Evolutionary conservation across 1,284 basidiomycete species (phyloP), one percentile per base, ranked within the genome.

Genomic region (Pseudomicrostroma phylloplanum): DNA sequence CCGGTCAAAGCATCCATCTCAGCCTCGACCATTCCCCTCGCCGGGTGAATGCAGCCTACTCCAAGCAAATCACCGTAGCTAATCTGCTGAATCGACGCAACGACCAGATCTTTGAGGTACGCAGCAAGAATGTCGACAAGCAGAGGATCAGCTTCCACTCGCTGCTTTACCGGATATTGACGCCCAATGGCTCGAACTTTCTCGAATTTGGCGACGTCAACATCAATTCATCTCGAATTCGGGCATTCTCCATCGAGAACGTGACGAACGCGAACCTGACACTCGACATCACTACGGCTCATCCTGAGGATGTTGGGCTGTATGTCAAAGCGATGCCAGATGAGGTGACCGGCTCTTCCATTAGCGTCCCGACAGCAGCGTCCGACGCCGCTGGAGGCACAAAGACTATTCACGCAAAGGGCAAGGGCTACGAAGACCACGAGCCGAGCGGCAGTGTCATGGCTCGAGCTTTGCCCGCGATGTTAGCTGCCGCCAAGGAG

Each of bases 91-190:
- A 74, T 59, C 61, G 76, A 60, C 77, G 80, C 62, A 76, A 79
- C 43, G 77, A 79, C 57, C 81, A 83, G 72, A 77, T 83, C 54
- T 76, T 83, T 58, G 81, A 83, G 61, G 80, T 83, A 54, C 77
- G 80, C 23, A 80, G 81, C 36, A 77, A 76, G 59, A 83, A 83
- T 62, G 81, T 83, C 56, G 82, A 83, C 67, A 74, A 81, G 56
- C 80, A 83, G 71, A 81, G 82, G 49, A 79, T 83, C 62, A 82
- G 82, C 36, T 80, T 83, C 57, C 82, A 83, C 66, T 83, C 82
- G 26, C 80, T 83, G 62, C 80, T 83, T 49, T 83, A 83, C 70
- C 80, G 81, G n/a, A 82, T 83, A 61, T 76, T 83, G 54, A 83
- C 82, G 12, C 81, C 82, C 1, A 79, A 80, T 15, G 82, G 82